Conservation (phyloP, 495 filamentous ascomycete genomes). For the Tuber brumale region DNA sequence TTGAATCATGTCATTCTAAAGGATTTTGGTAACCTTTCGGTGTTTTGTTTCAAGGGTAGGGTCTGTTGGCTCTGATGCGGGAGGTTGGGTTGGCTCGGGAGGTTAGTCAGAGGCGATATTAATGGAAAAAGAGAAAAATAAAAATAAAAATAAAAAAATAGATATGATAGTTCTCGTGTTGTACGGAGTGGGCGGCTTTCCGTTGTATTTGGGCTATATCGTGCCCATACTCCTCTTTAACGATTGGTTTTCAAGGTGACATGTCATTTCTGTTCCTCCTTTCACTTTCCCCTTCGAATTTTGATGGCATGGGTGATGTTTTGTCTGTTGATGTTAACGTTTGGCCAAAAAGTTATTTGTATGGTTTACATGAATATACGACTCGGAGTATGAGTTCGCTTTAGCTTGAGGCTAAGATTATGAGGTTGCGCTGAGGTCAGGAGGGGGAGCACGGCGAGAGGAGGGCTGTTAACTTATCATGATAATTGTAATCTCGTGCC, state of each 20-base stretch:
- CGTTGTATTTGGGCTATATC: background rate
- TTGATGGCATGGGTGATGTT: background rate
- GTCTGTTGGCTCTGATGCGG: slow-evolving; percentile 19
- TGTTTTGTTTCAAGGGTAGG: slow-evolving; percentile 12
- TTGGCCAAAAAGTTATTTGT: background rate
- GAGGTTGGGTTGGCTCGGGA: slow-evolving; percentile 1
- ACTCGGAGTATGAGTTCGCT: background rate
- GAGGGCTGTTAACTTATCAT: background rate
- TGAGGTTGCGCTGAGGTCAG: background rate
- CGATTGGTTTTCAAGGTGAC: background rate
- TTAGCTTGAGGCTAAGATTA: background rate
- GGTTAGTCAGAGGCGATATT: background rate
- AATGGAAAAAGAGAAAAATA: background rate
- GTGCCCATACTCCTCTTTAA: background rate
- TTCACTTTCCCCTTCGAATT: background rate
- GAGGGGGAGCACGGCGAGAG: background rate
- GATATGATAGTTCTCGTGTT: background rate
- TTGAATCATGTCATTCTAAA: background rate
- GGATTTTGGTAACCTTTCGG: background rate
- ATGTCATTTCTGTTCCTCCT: background rate
- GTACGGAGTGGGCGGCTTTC: background rate
- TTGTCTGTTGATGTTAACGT: background rate
- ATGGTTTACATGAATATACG: background rate
- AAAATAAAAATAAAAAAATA: background rate
- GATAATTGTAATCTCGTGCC: background rate